Evolutionary conservation across 2,329 filamentous ascomycete species (phyloP).

Genomic region (Aspergillus uvarum): DNA sequence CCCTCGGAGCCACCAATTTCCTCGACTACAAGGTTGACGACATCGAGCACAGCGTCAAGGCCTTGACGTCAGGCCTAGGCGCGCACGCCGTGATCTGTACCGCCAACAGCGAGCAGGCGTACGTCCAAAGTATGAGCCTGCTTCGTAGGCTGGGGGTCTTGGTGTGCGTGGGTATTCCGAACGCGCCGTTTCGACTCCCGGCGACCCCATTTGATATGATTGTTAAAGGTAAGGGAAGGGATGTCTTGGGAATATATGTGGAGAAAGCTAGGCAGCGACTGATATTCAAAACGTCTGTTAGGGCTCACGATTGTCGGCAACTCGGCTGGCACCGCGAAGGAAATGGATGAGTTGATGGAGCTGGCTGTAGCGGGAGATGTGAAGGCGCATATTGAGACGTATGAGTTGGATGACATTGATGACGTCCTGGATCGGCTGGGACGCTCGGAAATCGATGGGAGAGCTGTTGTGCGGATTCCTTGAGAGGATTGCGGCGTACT

Average conservation of each 20-base stretch:
- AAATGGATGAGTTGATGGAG: conserved; percentile 49
- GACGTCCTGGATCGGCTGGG: conserved; percentile 37
- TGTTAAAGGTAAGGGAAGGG: conserved; percentile 37
- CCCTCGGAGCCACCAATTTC: conserved; percentile 35
- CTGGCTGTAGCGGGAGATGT: conserved; percentile 46
- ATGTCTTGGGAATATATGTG: not conserved
- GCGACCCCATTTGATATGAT: conserved; percentile 51
- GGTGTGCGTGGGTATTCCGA: conserved; percentile 50
- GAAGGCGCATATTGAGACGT: conserved; percentile 38
- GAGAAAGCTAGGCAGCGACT: conserved; percentile 5
- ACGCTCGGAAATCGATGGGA: conserved; percentile 39
- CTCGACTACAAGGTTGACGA: conserved; percentile 39
- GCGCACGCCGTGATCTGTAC: conserved; percentile 50
- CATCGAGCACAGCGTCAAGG: conserved; percentile 40
- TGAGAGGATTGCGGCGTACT: conserved; percentile 10
- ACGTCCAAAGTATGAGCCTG: conserved; percentile 45
- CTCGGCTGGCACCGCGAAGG: conserved; percentile 45
- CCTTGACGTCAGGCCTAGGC: conserved; percentile 43
- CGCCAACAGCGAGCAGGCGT: conserved; percentile 47
- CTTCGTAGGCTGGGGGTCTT: conserved; percentile 49
- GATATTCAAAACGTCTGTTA: conserved; percentile 7
- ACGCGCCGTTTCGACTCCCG: conserved; percentile 44
- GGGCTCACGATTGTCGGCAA: conserved; percentile 49
- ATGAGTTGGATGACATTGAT: conserved; percentile 35
- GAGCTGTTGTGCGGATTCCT: conserved; percentile 38